Evolutionary conservation across 768 basidiomycete species (phyloP), one percentile per base, ranked within the genome.

Genomic region (Sarcodon aspratus): DNA sequence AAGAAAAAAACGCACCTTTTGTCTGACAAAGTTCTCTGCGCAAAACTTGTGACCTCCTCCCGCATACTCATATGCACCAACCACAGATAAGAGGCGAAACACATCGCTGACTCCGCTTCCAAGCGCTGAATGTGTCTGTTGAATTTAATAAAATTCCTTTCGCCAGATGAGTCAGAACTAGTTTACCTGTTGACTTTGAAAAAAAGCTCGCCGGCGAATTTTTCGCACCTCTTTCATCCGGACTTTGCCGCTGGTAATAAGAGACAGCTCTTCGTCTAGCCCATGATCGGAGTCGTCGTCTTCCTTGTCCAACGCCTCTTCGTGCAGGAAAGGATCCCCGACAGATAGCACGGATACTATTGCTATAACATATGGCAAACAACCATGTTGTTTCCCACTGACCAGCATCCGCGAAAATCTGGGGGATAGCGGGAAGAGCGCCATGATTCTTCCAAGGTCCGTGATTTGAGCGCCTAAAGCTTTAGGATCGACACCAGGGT

Each of bases 361-460:
- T 8, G 88, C 76, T 54, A 98, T 83, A 35, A 95, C 76, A 63
- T 95, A 98, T 13, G 94, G 89, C 46, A 99, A 63, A 59, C 92
- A 92, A 37, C 83, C 91, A 52, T 96, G 89, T 50, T 94, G 92
- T 54, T 76, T 70, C 2, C 80, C 82, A 47, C 83, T 81, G 12
- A 93, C 88, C 37, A 98, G 69, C 92, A 99, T 96, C 61, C 90
- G 81, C n/a, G 94, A 85, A 61, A 90, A 96, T 38, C 96, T 73
- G 9, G 96, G 96, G 7, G 92, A 84, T 18, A 99, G 74, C 1
- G 96, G 96, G 64, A 96, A 99, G 44, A 92, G 65, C 1, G 91
- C 77, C 95, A 98, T 98, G 7, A 83, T 76, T 50, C 76, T 80
- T n/a, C 96, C 96, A 1, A 98, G 72, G 13, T 89, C 76, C 0